Percentiles rank a stretch among this genome's conserved stretches.
phyloP scores from a whole-genome alignment of 768 basidiomycete genomes.

The Termitomyces sp. region DNA sequence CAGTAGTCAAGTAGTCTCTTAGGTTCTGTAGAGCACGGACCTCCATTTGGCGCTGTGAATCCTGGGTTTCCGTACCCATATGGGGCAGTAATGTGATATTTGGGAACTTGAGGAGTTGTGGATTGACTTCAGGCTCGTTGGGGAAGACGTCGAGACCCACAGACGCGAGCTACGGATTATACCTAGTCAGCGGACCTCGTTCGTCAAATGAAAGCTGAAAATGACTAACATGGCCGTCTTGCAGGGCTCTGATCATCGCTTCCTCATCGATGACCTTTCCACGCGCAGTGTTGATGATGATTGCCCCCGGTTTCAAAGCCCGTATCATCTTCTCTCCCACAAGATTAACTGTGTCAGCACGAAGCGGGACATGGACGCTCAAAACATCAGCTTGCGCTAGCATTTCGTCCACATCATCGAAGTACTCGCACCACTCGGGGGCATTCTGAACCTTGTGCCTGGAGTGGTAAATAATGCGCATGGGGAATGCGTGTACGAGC shows the following conservation, averaged over 20 bases:
- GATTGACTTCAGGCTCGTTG: constrained; percentile 77
- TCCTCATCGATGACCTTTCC: constrained; percentile 88
- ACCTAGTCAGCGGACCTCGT: constrained; percentile 5
- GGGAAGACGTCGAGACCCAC: constrained; percentile 87
- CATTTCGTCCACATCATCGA: constrained; percentile 55
- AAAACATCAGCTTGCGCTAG: constrained; percentile 73
- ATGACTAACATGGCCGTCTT: constrained; percentile 77
- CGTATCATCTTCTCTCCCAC: constrained; percentile 75
- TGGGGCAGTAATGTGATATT: constrained; percentile 86
- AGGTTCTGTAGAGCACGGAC: constrained; percentile 77
- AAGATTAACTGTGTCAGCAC: constrained; percentile 64
- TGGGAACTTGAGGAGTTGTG: constrained; percentile 73
- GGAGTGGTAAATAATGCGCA: constrained; percentile 84
- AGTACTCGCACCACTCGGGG: constrained; percentile 76
- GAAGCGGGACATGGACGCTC: constrained; percentile 81
- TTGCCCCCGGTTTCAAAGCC: constrained; percentile 67
- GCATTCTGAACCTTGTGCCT: constrained; percentile 51
- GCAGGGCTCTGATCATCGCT: constrained; percentile 79
- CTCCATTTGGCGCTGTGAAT: constrained; percentile 80
- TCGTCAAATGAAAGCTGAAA: neutral
- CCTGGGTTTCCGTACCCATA: constrained; percentile 85
- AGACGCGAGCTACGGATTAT: constrained; percentile 51
- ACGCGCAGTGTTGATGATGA: constrained; percentile 86
- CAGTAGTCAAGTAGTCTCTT: constrained; percentile 59
- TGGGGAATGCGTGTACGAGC: constrained; percentile 75